These are phyloP conservation scores for Paramecium sexaurelia DNA, from an alignment of 73 alveolate species.

Conservation along the genomic window DNA sequence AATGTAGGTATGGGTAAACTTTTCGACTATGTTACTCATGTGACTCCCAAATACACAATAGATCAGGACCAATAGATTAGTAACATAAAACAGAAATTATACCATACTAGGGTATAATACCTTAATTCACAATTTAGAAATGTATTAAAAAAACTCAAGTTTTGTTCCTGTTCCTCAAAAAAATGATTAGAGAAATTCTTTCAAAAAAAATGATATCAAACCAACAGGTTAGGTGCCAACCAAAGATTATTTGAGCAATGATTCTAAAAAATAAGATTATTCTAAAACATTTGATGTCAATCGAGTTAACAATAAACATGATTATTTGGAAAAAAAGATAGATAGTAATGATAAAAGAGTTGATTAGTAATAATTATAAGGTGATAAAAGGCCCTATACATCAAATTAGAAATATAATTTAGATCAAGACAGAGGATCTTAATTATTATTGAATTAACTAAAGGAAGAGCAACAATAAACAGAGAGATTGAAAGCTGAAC, in stretches of 20 bases:
- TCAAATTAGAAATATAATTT: background rate
- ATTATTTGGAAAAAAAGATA: background rate
- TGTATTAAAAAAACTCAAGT: conserved; percentile 23
- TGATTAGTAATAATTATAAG: background rate
- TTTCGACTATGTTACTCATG: conserved; percentile 47
- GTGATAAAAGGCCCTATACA: conserved; percentile 39
- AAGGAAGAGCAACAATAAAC: conserved; percentile 19
- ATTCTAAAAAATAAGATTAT: conserved; percentile 26
- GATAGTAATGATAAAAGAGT: conserved; percentile 16
- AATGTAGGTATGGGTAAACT: conserved; percentile 52
- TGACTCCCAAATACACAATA: conserved; percentile 44
- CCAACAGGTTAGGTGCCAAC: background rate
- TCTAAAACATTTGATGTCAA: conserved; percentile 6
- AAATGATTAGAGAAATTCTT: conserved; percentile 37
- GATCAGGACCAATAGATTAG: conserved; percentile 52
- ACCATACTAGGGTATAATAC: conserved; percentile 42
- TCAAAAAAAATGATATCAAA: conserved; percentile 49
- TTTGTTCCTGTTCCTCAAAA: conserved; percentile 23
- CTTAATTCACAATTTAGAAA: background rate
- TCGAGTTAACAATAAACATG: background rate
- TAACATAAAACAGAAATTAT: conserved; percentile 53
- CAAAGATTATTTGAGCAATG: conserved; percentile 33
- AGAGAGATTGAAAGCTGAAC: conserved; percentile 32
- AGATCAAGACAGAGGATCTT: background rate
- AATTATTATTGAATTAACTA: background rate